Base-by-base conservation (phyloP, 2,329 filamentous ascomycete genomes). In the Microdochium paspali region DNA sequence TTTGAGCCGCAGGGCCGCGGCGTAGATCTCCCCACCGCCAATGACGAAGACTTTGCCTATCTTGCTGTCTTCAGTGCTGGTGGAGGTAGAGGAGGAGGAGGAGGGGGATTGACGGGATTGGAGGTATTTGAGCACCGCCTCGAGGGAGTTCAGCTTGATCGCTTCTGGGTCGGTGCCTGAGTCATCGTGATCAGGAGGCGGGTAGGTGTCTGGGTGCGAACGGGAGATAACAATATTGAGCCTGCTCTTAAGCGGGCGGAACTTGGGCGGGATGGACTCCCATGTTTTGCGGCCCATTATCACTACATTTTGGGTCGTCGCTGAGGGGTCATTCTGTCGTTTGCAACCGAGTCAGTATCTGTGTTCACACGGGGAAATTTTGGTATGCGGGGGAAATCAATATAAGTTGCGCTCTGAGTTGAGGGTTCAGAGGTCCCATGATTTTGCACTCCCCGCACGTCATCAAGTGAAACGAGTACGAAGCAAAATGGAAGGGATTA, bases 211-310 rank as follows among this genome's bases (percentile, higher is more conserved):
- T 12, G 35, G 35, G 47, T 70, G 64, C 13, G 72, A 71, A 44
- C 84, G 73, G 51, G 82, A 86, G 55, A 98, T 73, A 54, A 97
- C 79, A 35, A 96, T 79, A 65, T 95, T 97, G 45, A 90, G 71
- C 10, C 93, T 75, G 52, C 82, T 85, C 51, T 80, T 83, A 28
- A 98, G 74, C 18, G 93, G 93, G 2, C 90, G 77, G 62, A 93
- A 90, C 46, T 74, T 77, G 6, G 72, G 61, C 2, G 93, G 91
- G 50, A 98, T 91, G 53, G 83, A 89, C 46, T 95, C 89, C 84
- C 91, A 98, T 0, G 93, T 98, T 67, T 94, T 96, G 60, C 93
- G 86, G 50, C 93, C 93, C 93, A 98, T 98, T 56, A 98, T 85
- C 46, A 97, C 87, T 18, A 87, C 86, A 64, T 90, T 91, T 44